Evolutionary conservation across 2,329 filamentous ascomycete genomes (phyloP), one percentile per base, ranked within the genome.

Genomic region (Trichoderma pleuroti): DNA sequence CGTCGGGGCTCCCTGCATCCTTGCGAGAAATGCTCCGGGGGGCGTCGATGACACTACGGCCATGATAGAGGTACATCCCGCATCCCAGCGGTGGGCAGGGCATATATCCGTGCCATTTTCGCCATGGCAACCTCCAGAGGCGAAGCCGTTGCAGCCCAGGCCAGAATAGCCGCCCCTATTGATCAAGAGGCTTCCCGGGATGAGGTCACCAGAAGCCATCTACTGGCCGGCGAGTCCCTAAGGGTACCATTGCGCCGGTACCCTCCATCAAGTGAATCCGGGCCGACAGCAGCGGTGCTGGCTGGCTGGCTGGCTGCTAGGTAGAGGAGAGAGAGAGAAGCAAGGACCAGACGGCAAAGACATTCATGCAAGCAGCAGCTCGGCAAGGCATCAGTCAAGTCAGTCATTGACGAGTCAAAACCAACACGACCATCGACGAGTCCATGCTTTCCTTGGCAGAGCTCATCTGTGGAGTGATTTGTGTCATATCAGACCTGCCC

Each of bases 161-260:
- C 16, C n/a, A 12, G 16, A 14, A 32, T 36, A n/a, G 49, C 36
- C 36, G 36, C 36, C 36, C 26, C 39, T 60, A 68, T 32, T 68
- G 49, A 11, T 24, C n/a, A 49, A n/a, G n/a, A 26, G 26, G 28
- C 18, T 59, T 54, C 42, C 69, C 42, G 32, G 69, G 62, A 71
- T 71, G 28, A 66, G 69, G 69, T 71, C 69, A 71, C 56, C 46
- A 67, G 39, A 36, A 56, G 16, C 54, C 24, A n/a, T 42, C 34
- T 67, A 70, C 57, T 71, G 62, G 62, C 12, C 52, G 10, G 57
- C 39, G 54, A 30, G 24, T 32, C 32, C 28, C n/a, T 52, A 62
- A 70, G 61, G 52, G 54, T 70, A 64, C 68, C 68, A 54, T 63
- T 65, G 46, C 39, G 54, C 61, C 68, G 68, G 68, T 59, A 70